Evolutionary conservation across 2,329 filamentous ascomycete species (phyloP).

Genomic region (Neopestalotiopsis rosae): DNA sequence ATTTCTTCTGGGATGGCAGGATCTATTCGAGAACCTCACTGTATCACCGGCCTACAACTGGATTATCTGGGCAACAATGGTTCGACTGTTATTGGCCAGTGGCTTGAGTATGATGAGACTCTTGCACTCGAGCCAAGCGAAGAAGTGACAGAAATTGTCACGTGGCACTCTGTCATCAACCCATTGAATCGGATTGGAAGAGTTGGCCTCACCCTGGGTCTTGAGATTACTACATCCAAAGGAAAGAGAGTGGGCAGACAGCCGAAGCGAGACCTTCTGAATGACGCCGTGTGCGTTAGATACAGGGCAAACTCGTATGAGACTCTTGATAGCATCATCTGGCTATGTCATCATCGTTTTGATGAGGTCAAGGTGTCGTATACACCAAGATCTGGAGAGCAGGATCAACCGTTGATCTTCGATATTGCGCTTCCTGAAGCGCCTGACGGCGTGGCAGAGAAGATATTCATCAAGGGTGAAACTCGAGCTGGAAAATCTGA

Average conservation of each 20-base stretch:
- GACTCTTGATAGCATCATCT: conserved; percentile 25
- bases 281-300: conserved; percentile 22
- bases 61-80: conserved; percentile 24
- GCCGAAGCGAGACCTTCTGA: conserved; percentile 4
- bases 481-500: conserved; percentile 19
- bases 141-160: conserved; percentile 23
- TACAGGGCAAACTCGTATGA: conserved; percentile 28
- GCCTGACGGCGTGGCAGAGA: conserved; percentile 23
- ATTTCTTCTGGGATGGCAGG: conserved; percentile 22
- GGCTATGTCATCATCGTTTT: conserved; percentile 27
- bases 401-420: conserved; percentile 8
- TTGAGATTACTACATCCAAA: conserved; percentile 21
- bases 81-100: conserved; percentile 28
- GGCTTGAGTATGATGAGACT: conserved; percentile 23
- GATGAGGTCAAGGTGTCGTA: conserved; percentile 26
- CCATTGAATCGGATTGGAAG: conserved; percentile 22
- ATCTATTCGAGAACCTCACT: neutral
- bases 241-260: conserved; percentile 18
- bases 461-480: conserved; percentile 23
- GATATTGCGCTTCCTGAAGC: neutral
- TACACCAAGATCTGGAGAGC: conserved; percentile 9
- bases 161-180: conserved; percentile 26
- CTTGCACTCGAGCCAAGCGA: conserved; percentile 24
- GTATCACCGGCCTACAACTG: conserved; percentile 27
- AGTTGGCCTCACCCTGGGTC: conserved; percentile 23